Evolutionary conservation across 2,329 filamentous ascomycete genomes (phyloP), one percentile per base, ranked within the genome.

Genomic region (Dothistroma septosporum): DNA sequence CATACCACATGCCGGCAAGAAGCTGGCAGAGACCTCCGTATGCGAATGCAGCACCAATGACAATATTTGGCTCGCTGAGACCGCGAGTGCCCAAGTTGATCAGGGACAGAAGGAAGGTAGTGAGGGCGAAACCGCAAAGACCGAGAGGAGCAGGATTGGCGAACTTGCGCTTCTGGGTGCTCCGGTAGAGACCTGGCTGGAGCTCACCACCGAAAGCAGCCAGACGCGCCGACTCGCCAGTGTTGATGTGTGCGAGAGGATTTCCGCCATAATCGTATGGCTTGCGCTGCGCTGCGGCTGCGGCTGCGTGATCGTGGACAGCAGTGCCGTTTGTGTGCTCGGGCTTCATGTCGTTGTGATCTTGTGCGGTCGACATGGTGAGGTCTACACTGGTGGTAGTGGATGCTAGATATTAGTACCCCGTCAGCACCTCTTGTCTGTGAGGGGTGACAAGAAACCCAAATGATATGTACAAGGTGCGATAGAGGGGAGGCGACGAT

Each of bases 61-160:
- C 79, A 22, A 82, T 66, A 69, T 77, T 81, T 33, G 79, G 78
- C 49, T 73, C 70, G 10, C 63, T 66, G 63, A 81, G 75, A 60
- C 72, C 72, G 10, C 69, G 70, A 4, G 79, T 80, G 35, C 76
- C 75, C 64, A 81, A 66, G 66, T 82, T 81, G 73, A 81, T 79
- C 53, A 77, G 68, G 5, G 78, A 80, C 57, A 88, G 78, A 14
- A 85, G 79, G 69, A 88, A 87, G 10, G 85, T 87, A 10, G 86
- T 87, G 64, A 86, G 70, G n/a, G 85, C 84, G 74, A 88, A 88
- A 75, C 83, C 84, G 55, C 83, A 81, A 52, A 86, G 78, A 59
- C 84, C 84, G 22, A 86, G 77, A 10, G 84, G 84, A 60, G 83
- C 83, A 52, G 84, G 84, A 72, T 86, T 86, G 71, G 79, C 84